Base-by-base conservation (phyloP, 2,329 filamentous ascomycete genomes). In the Talaromyces marneffei region DNA sequence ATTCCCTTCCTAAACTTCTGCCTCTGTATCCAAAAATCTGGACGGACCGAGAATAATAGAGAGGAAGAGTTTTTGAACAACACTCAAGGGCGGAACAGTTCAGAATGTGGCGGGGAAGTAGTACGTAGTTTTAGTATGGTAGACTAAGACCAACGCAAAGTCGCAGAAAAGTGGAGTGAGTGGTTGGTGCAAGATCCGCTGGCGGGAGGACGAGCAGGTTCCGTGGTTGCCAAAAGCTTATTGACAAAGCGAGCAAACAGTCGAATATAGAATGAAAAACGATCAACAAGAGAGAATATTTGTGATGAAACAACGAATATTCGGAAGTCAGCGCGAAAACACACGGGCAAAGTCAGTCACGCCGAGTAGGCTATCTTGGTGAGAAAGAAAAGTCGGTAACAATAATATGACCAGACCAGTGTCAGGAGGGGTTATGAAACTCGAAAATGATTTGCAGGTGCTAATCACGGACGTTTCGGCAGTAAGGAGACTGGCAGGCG, bases 101-200 rank as follows among this genome's bases (percentile, higher is more conserved):
- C 52, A 55, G 52, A 55, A 55, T 40, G 52, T 55, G 52, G 52
- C 52, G 52, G 52, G 52, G 52, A 55, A 55, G 52, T 27, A 40
- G 52, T 12, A 55, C 52, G 52, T 40, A n/a, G 33, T 55, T 18
- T 31, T 55, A 55, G 52, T 55, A 52, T 33, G 9, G 16, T 52
- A n/a, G 10, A 33, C 54, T 40, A 57, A 40, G 54, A 44, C 35
- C 54, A 57, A 57, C 54, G 31, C 27, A 57, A 9, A 57, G 48
- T 52, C 48, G 48, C 29, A 35, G 48, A 52, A 33, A 52, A 52
- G 48, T 52, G 48, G 48, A 52, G 48, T 31, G 44, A 50, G 25
- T 52, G 27, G 46, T 33, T 52, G 46, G 27, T 20, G 27, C 14
- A 29, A 33, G 48, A 52, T 33, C 29, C 29, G 48, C 48, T 52